Conservation (phyloP, 352 stramenopile species). For the Globisporangium nunn region DNA sequence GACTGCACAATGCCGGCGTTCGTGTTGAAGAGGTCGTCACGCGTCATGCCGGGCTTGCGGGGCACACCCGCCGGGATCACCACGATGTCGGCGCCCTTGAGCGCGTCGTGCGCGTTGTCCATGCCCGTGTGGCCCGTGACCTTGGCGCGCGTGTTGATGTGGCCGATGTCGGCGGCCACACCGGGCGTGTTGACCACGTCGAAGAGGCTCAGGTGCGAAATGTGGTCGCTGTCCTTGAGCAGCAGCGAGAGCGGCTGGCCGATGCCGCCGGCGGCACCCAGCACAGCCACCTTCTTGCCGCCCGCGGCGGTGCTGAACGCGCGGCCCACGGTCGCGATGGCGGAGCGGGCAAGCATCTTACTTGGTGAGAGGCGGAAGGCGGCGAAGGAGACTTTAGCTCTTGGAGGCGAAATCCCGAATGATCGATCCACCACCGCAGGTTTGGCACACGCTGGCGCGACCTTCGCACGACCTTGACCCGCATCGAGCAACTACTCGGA, state of each 20-base stretch:
- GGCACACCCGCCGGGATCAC: slow-evolving; percentile 99
- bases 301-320: slow-evolving; percentile 52
- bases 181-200: slow-evolving; percentile 98
- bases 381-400: background rate
- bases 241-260: slow-evolving; percentile 98
- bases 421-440: slow-evolving; percentile 1
- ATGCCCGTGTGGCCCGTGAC: slow-evolving; percentile 69
- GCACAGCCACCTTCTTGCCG: slow-evolving; percentile 76
- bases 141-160: slow-evolving; percentile 88
- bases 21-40: slow-evolving; percentile 94
- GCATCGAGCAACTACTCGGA: background rate
- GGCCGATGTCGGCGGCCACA: slow-evolving; percentile 95
- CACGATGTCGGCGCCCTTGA: slow-evolving; percentile 92
- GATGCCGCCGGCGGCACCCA: slow-evolving; percentile 96
- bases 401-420: slow-evolving; percentile 16
- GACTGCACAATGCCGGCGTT: slow-evolving; percentile 96
- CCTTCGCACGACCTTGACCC: slow-evolving; percentile 7
- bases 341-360: slow-evolving; percentile 18
- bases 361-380: no score
- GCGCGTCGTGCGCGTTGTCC: slow-evolving; percentile 63
- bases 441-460: slow-evolving; percentile 1
- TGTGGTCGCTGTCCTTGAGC: slow-evolving; percentile 95
- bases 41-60: slow-evolving; percentile 97
- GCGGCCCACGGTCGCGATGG: slow-evolving; percentile 20
- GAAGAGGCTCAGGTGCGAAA: slow-evolving; percentile 96